Conservation (phyloP, 805 yeast species). For the Metschnikowia vanudenii region DNA sequence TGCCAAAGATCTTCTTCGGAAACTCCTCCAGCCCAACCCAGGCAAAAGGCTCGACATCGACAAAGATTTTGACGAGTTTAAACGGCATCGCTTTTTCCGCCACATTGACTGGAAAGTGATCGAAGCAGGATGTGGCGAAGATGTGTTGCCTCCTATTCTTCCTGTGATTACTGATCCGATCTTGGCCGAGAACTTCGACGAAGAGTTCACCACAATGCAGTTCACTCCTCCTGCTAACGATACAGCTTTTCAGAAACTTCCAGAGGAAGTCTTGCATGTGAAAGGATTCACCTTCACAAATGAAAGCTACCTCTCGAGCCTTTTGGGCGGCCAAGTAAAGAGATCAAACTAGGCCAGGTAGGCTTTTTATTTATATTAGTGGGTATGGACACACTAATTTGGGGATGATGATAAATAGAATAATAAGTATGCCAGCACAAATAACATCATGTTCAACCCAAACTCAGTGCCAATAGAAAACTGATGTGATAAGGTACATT, state of each 20-base stretch:
- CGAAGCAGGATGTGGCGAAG: constrained; percentile 42
- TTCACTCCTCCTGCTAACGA: constrained; percentile 31
- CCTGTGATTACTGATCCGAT: constrained; percentile 81
- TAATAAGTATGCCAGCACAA: constrained; percentile 12
- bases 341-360: no score
- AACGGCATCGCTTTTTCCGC: constrained; percentile 72
- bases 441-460: constrained; percentile 7
- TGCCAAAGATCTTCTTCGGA: constrained; percentile 70
- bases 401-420: neutral
- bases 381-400: neutral
- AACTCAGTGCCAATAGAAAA: constrained; percentile 9
- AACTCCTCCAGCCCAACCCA: constrained; percentile 69
- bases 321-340: neutral
- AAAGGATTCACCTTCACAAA: constrained; percentile 43
- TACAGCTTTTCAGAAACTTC: neutral
- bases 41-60: constrained; percentile 55
- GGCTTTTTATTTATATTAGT: neutral
- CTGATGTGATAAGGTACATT: constrained; percentile 14
- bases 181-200: constrained; percentile 80
- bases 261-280: constrained; percentile 36
- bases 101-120: constrained; percentile 68
- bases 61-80: constrained; percentile 50
- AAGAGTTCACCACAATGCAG: constrained; percentile 72
- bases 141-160: constrained; percentile 68
- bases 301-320: constrained; percentile 31